Conservation (phyloP, 495 filamentous ascomycete species). For the Aspergillus steynii region DNA sequence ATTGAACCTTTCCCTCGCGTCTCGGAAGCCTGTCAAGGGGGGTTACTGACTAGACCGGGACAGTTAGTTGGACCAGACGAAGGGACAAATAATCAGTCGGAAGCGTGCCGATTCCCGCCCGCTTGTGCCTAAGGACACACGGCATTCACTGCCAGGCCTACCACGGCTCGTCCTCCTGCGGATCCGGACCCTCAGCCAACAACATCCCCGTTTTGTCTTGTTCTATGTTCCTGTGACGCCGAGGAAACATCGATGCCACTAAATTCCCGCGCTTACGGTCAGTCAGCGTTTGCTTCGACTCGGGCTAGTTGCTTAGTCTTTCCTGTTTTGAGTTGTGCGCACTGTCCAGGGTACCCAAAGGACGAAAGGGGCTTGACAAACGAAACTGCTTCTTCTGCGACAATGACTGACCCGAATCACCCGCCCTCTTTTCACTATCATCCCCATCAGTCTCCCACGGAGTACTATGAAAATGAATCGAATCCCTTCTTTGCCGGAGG, state of each 20-base stretch:
- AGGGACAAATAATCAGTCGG: neutral
- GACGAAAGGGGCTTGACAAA: conserved; percentile 14
- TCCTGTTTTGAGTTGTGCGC: conserved; percentile 1
- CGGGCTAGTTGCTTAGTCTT: conserved; percentile 4
- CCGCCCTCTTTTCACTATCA: conserved; percentile 22
- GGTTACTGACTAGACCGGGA: neutral
- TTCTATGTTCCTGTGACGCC: conserved; percentile 12
- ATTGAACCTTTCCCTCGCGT: neutral
- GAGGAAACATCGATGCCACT: neutral
- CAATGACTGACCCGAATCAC: conserved; percentile 32
- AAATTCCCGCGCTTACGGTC: conserved; percentile 1
- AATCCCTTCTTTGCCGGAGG: conserved; percentile 20
- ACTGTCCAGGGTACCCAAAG: conserved; percentile 14
- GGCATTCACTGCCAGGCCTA: conserved; percentile 40
- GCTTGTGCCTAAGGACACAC: conserved; percentile 20
- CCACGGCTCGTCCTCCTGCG: conserved; percentile 26
- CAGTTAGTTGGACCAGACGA: neutral
- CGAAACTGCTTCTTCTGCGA: conserved; percentile 12
- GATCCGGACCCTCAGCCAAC: conserved; percentile 17
- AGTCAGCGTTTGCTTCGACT: neutral
- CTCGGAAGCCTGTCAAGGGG: neutral
- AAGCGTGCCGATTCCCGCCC: conserved; percentile 16
- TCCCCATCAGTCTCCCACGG: conserved; percentile 19
- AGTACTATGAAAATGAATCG: conserved; percentile 23
- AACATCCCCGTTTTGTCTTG: conserved; percentile 10